phyloP scores from a whole-genome alignment of 202 grass and related monocot genomes.

The Panicum hallii region DNA sequence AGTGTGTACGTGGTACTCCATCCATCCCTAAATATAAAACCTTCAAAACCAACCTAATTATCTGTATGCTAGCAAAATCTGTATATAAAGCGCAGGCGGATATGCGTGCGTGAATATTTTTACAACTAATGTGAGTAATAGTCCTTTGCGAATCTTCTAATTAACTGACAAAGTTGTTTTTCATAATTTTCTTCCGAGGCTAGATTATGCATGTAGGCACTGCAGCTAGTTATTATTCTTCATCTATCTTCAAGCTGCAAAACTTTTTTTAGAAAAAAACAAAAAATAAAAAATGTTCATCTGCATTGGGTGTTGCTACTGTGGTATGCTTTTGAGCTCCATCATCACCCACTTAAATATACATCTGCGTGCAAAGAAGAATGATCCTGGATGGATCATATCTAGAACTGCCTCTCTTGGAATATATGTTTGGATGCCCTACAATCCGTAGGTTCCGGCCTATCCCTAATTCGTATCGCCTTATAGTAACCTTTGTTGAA shows the following conservation, averaged over 20 bases:
- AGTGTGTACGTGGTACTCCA: no score
- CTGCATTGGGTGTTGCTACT: neutral
- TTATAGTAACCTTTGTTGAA: conserved; percentile 19
- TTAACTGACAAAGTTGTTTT: no score
- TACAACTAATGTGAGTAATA: no score
- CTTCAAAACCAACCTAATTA: neutral
- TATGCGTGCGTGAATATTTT: no score
- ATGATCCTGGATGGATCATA: conserved; percentile 11
- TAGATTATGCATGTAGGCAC: no score
- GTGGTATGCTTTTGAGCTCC: neutral
- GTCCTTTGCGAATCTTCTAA: no score
- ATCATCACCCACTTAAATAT: neutral
- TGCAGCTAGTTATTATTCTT: no score
- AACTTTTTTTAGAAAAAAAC: neutral
- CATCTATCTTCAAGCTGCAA: no score
- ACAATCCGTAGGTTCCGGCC: conserved; percentile 43
- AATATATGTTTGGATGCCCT: conserved; percentile 58
- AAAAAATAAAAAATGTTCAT: neutral
- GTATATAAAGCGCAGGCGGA: no score
- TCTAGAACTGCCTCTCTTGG: conserved; percentile 24
- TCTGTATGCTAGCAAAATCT: no score
- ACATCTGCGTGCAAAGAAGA: neutral
- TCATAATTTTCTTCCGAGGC: no score
- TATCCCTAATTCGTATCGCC: conserved; percentile 41
- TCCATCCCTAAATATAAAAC: no score